These are phyloP conservation scores for Gracilaria caudata DNA, from an alignment of 23 red algal genomes.

Conservation along the genomic window DNA sequence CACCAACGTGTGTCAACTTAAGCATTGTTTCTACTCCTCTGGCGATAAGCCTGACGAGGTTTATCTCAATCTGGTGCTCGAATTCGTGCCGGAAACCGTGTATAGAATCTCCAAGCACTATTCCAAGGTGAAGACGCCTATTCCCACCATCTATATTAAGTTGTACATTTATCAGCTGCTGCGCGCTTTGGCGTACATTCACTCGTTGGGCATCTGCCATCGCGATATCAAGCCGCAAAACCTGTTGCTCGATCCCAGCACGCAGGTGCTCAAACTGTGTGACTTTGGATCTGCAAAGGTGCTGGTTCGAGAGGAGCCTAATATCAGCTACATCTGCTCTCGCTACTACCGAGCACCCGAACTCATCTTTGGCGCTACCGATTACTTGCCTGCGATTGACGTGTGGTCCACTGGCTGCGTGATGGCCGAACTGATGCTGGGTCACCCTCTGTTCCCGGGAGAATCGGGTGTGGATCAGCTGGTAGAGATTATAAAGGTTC, in stretches of 20 bases:
- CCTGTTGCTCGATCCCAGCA: constrained; percentile 86
- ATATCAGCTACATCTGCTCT: constrained; percentile 97
- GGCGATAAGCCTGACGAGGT: constrained; percentile 99
- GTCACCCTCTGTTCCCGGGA: constrained; percentile 94
- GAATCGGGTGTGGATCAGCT: constrained; percentile 96
- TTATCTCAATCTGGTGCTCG: constrained; percentile 96
- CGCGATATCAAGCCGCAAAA: constrained; percentile 99
- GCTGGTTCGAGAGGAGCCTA: constrained; percentile 86
- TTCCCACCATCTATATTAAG: constrained; percentile 93
- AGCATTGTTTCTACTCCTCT: constrained; percentile 97
- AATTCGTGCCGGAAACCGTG: constrained; percentile 97
- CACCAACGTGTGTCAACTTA: constrained; percentile 95
- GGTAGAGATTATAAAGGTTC: constrained; percentile 94
- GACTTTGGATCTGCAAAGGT: constrained; percentile 98
- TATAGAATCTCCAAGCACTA: constrained; percentile 94
- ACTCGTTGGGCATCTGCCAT: constrained; percentile 86
- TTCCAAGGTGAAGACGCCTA: constrained; percentile 85
- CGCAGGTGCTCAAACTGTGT: constrained; percentile 94
- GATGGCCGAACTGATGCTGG: constrained; percentile 95
- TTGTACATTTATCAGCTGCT: constrained; percentile 97
- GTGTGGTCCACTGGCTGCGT: constrained; percentile 97
- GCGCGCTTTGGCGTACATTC: constrained; percentile 92
- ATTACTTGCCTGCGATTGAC: constrained; percentile 94
- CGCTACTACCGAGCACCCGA: constrained; percentile 95
- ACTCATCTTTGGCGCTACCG: constrained; percentile 91